Conservation (phyloP, 2,329 filamentous ascomycete species). For the Thelonectria blattea region DNA sequence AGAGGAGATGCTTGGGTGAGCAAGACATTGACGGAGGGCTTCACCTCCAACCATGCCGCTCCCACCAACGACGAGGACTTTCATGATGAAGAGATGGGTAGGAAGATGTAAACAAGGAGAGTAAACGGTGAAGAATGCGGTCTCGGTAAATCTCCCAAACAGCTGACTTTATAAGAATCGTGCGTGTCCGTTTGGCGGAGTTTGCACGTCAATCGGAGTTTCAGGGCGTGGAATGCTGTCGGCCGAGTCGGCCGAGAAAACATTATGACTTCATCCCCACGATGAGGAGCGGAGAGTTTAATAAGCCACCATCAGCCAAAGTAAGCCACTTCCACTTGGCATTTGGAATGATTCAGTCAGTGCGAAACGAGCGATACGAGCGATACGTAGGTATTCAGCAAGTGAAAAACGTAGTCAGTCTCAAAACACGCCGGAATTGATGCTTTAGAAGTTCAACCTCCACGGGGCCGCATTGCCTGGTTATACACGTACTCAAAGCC, state of each 20-base stretch:
- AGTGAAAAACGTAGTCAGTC: too few species aligned
- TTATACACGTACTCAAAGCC: too few species aligned
- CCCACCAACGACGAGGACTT: conserved; percentile 44
- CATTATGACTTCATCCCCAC: neutral
- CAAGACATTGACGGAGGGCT: conserved; percentile 42
- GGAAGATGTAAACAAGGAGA: neutral
- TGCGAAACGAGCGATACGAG: too few species aligned
- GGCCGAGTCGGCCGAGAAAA: neutral
- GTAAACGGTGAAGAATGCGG: neutral
- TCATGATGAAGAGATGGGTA: conserved; percentile 36
- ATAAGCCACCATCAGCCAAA: neutral
- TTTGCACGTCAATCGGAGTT: neutral
- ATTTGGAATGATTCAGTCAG: too few species aligned
- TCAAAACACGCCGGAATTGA: too few species aligned
- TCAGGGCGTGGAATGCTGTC: neutral
- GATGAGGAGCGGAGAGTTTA: neutral
- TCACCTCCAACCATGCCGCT: conserved; percentile 44
- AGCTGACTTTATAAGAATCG: neutral
- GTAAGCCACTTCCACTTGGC: neutral
- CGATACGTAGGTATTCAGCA: too few species aligned
- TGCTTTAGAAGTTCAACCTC: too few species aligned
- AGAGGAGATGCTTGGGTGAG: conserved; percentile 37
- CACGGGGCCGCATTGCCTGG: too few species aligned
- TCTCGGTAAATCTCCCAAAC: too few species aligned
- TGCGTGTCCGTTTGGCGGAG: neutral